These are phyloP conservation scores for Cyclotella distinguenda DNA, from an alignment of 108 stramenopile genomes.

Conservation along the genomic window DNA sequence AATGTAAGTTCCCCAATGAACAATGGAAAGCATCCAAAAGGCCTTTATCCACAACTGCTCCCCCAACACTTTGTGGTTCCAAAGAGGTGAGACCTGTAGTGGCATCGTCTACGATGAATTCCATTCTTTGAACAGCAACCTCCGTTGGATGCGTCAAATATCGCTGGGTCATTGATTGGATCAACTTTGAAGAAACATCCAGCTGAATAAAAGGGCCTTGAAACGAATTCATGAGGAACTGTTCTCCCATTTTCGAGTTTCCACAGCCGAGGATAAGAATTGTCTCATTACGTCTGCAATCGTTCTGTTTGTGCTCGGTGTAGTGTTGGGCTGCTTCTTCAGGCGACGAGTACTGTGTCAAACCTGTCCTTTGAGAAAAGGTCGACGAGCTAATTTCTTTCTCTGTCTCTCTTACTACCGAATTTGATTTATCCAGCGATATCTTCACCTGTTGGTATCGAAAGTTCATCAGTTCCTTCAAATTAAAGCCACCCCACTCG, in stretches of 20 bases:
- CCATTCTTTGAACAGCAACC: slow-evolving; percentile 37
- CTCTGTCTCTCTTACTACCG: neutral
- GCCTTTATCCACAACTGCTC: slow-evolving; percentile 77
- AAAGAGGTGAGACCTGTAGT: slow-evolving; percentile 59
- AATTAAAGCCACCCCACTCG: slow-evolving; percentile 74
- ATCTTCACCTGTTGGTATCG: slow-evolving; percentile 29
- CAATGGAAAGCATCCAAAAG: slow-evolving; percentile 77
- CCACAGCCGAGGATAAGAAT: slow-evolving; percentile 81
- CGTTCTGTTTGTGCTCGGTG: neutral
- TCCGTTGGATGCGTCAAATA: slow-evolving; percentile 50
- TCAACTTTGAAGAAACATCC: slow-evolving; percentile 60
- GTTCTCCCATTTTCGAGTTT: slow-evolving; percentile 72
- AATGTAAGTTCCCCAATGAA: slow-evolving; percentile 1
- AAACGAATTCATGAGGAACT: slow-evolving; percentile 51
- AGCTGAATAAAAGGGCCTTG: slow-evolving; percentile 59
- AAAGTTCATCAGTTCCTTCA: slow-evolving; percentile 41
- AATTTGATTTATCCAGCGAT: neutral
- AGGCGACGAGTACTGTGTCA: slow-evolving; percentile 24
- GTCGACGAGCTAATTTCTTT: slow-evolving; percentile 17
- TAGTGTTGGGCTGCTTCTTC: slow-evolving; percentile 33
- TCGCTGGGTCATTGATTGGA: slow-evolving; percentile 60
- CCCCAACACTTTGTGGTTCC: slow-evolving; percentile 54
- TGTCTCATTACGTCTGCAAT: slow-evolving; percentile 43
- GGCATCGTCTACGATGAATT: slow-evolving; percentile 71
- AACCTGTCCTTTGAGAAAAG: slow-evolving; percentile 42